These are phyloP conservation scores for Zhuliangozyma blackwelliae DNA, from an alignment of 1,139 yeast species.

Conservation along the genomic window DNA sequence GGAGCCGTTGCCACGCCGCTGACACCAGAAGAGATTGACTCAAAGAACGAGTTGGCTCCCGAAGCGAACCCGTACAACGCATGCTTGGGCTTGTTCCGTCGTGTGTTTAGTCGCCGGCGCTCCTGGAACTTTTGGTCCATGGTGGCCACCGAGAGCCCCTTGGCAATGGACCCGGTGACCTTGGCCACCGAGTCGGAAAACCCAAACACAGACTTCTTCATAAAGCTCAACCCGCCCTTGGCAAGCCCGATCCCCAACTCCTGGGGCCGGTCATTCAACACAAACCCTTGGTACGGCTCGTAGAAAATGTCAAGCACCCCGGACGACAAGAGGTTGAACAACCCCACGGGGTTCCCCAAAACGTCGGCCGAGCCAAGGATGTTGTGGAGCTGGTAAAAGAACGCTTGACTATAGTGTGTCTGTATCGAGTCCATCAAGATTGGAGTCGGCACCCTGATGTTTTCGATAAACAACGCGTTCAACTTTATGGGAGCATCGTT, in stretches of 20 bases:
- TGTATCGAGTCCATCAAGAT: constrained; percentile 65
- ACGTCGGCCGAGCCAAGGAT: constrained; percentile 95
- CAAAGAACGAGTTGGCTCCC: constrained; percentile 88
- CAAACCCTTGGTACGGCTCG: constrained; percentile 95
- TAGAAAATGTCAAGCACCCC: constrained; percentile 96
- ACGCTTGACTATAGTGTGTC: constrained; percentile 90
- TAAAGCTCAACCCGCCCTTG: constrained; percentile 90
- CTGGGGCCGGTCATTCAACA: constrained; percentile 91
- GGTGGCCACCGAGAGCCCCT: constrained; percentile 88
- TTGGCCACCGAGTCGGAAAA: constrained; percentile 90
- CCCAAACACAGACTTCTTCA: constrained; percentile 93
- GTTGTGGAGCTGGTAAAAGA: constrained; percentile 87
- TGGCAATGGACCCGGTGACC: constrained; percentile 90
- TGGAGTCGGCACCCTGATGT: constrained; percentile 82
- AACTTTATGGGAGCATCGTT: constrained; percentile 94
- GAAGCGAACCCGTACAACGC: constrained; percentile 83
- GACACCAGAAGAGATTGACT: constrained; percentile 82
- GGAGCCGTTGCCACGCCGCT: constrained; percentile 92
- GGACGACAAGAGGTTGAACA: constrained; percentile 86
- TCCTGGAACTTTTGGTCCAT: constrained; percentile 85
- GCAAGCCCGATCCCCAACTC: constrained; percentile 95
- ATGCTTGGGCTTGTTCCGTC: constrained; percentile 78
- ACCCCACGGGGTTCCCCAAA: constrained; percentile 94
- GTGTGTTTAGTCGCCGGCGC: constrained; percentile 65
- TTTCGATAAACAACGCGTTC: constrained; percentile 84